Percentiles rank a stretch among this genome's conserved stretches.
Evolutionary conservation across 2,329 filamentous ascomycete genomes (phyloP).

Genomic region (Uncinocarpus reesii): DNA sequence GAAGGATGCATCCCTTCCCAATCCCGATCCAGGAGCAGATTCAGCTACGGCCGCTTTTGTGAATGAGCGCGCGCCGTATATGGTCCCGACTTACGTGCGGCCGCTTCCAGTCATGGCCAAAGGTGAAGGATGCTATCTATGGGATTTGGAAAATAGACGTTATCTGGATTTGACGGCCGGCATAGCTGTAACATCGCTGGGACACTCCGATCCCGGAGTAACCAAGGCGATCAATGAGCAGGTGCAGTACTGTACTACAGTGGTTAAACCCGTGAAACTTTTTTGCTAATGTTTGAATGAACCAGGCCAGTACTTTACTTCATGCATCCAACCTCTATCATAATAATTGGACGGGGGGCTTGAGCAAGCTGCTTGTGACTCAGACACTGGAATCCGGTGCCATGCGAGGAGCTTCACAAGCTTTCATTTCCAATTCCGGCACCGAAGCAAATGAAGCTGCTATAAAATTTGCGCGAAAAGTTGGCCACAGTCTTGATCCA

Average conservation of each 20-base stretch:
- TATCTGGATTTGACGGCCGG: constrained; percentile 94
- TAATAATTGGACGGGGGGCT: constrained; percentile 85
- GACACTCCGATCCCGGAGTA: constrained; percentile 77
- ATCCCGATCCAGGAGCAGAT: constrained; percentile 61
- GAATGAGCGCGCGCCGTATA: constrained; percentile 66
- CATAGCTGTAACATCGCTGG: constrained; percentile 88
- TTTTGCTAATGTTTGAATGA: not conserved
- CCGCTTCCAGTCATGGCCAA: constrained; percentile 82
- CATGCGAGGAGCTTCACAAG: constrained; percentile 69
- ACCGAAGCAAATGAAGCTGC: constrained; percentile 96
- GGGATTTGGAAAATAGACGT: constrained; percentile 76
- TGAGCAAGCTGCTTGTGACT: constrained; percentile 76
- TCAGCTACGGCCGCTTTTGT: constrained; percentile 67
- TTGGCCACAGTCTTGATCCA: constrained; percentile 64
- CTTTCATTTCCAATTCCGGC: constrained; percentile 93
- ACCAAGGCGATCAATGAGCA: constrained; percentile 66
- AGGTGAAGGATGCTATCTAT: constrained; percentile 78
- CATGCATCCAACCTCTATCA: constrained; percentile 96
- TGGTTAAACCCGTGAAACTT: constrained; percentile 10
- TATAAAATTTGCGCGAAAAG: constrained; percentile 92
- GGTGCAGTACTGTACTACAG: constrained; percentile 35
- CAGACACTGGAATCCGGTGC: constrained; percentile 67
- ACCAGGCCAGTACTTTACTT: constrained; percentile 59
- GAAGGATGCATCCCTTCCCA: constrained; percentile 47
- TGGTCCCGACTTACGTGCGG: constrained; percentile 91